A percentile compares a stretch with the other conserved stretches of the same genome.
Conservation (phyloP, 1,139 yeast species). For the Meyerozyma elateridarum region DNA sequence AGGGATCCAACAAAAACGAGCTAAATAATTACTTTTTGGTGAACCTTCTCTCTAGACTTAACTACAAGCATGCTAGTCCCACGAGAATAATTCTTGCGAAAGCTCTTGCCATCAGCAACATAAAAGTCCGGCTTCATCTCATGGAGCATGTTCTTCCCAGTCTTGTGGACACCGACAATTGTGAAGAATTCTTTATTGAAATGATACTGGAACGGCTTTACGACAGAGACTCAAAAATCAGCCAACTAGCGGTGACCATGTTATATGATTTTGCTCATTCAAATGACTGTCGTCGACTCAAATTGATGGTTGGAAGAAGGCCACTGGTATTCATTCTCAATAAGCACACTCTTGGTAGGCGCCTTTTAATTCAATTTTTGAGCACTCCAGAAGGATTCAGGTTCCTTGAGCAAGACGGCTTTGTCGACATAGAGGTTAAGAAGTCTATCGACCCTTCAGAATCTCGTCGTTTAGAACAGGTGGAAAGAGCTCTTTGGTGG, state of each 20-base stretch:
- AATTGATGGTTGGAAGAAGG: conserved; percentile 17
- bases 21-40: conserved; percentile 51
- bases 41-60: conserved; percentile 55
- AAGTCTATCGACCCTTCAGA: conserved; percentile 23
- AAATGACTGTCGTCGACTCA: conserved; percentile 9
- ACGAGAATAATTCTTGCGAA: conserved; percentile 63
- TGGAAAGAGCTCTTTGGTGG: conserved; percentile 20
- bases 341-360: conserved; percentile 21
- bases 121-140: conserved; percentile 49
- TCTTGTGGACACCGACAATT: conserved; percentile 29
- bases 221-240: conserved; percentile 57
- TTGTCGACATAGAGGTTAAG: conserved; percentile 27
- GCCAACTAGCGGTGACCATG: conserved; percentile 38
- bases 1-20: conserved; percentile 34
- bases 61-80: conserved; percentile 61
- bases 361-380: conserved; percentile 26
- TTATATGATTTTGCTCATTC: conserved; percentile 15
- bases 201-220: conserved; percentile 66
- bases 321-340: conserved; percentile 31
- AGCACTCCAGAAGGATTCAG: conserved; percentile 31
- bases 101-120: conserved; percentile 55
- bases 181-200: conserved; percentile 38
- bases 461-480: conserved; percentile 20
- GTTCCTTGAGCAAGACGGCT: conserved; percentile 31
- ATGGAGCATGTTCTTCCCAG: conserved; percentile 49